phyloP scores from a whole-genome alignment of 148 eudicot genomes.

The Chenopodium formosanum region DNA sequence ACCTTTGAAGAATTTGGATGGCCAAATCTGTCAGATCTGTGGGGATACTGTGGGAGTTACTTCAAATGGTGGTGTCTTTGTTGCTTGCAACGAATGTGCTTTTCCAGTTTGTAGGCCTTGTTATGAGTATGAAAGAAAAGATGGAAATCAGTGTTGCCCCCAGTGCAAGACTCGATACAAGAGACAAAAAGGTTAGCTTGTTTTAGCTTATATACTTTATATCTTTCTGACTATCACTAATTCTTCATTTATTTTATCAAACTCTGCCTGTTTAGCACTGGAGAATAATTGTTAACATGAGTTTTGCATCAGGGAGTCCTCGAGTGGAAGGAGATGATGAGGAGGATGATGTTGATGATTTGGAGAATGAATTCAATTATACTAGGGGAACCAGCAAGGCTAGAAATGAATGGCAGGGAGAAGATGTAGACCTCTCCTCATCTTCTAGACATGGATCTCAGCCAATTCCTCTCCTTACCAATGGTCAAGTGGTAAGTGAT shows the following conservation, averaged over 20 bases:
- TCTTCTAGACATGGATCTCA: constrained; percentile 88
- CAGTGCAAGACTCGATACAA: constrained; percentile 93
- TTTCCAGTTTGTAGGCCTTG: constrained; percentile 78
- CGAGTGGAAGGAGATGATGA: constrained; percentile 87
- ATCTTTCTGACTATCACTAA: neutral
- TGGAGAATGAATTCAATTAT: constrained; percentile 84
- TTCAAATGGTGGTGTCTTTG: constrained; percentile 53
- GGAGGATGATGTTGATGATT: constrained; percentile 91
- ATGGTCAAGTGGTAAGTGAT: constrained; percentile 69
- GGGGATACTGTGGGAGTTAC: constrained; percentile 63
- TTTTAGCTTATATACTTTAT: neutral
- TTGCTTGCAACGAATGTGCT: constrained; percentile 81
- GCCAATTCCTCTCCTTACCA: constrained; percentile 85
- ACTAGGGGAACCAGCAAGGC: constrained; percentile 54
- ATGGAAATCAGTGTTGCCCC: constrained; percentile 76
- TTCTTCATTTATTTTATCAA: neutral
- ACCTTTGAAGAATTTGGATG: constrained; percentile 56
- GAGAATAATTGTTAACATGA: constrained; percentile 20
- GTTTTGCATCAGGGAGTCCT: constrained; percentile 52
- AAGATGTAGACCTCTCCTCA: constrained; percentile 70
- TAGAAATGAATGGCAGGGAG: constrained; percentile 82
- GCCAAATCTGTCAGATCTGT: constrained; percentile 74
- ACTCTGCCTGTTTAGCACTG: neutral
- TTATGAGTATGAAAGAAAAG: constrained; percentile 77
- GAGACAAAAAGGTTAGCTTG: constrained; percentile 69